Base-by-base conservation (phyloP, 2,329 filamentous ascomycete species). In the Colletotrichum spinosum region DNA sequence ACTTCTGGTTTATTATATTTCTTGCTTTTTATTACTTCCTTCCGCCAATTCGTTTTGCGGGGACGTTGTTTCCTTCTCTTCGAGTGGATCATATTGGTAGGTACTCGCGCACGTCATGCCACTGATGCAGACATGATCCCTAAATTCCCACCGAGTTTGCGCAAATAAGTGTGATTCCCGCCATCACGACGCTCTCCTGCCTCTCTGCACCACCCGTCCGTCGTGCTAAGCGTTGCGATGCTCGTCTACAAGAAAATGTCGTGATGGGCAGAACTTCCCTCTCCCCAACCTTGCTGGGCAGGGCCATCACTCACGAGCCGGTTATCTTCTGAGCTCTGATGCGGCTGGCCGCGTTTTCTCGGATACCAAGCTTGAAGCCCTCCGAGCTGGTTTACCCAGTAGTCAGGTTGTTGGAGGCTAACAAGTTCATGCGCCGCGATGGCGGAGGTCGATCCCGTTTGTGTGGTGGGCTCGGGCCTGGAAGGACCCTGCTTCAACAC, bases 291-390 rank as follows among this genome's bases (percentile, higher is more conserved):
- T 41, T 52, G 9, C 42, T n/a, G 5, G 35, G 48, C 62, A 52
- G 52, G 58, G 62, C 39, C 46, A 48, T 56, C 62, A 58, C 42
- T 52, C 58, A 48, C 53, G 35, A 50, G 46, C 56, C 17, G 46
- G 17, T 62, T 50, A 25, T 46, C 15, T 17, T 48, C 42, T 57
- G 39, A 55, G 39, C 41, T 35, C 38, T 25, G 34, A 48, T 51
- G 57, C 51, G 39, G 57, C 45, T 61, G 46, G 50, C 42, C 25
- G 25, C 25, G 4, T 52, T 46, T 53, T 51, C 34, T 61, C 46
- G 25, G 42, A 17, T 46, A 46, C 10, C 15, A 46, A 46, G n/a
- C 53, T 38, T 34, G 10, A 34, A 49, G 52, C 13, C 39, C 34
- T 55, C 35, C 42, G 13, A 51, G 51, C 46, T 48, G 62, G 51